A percentile compares a stretch with the other conserved stretches of the same genome.
These are phyloP conservation scores for Quercus tomentella DNA, from an alignment of 331 rosid species.

Conservation along the genomic window DNA sequence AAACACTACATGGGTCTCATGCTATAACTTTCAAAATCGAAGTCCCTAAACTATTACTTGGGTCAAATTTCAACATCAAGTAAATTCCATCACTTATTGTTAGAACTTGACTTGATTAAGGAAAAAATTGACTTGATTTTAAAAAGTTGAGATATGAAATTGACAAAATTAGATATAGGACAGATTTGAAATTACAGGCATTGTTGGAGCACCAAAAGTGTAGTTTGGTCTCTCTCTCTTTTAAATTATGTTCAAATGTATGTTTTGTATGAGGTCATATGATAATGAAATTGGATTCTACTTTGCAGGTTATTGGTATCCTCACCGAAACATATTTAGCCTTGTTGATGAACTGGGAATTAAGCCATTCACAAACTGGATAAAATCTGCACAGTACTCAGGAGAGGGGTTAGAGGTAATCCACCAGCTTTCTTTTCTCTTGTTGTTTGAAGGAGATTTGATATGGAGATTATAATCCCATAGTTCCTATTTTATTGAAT, in stretches of 20 bases:
- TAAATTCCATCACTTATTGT: no score
- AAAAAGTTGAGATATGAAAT: no score
- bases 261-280: not conserved
- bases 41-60: no score
- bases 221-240: no score
- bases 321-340: slow-evolving; percentile 44
- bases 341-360: slow-evolving; percentile 55
- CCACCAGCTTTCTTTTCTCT: not conserved
- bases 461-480: not conserved
- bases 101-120: no score
- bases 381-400: slow-evolving; percentile 52
- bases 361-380: slow-evolving; percentile 55
- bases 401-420: slow-evolving; percentile 55
- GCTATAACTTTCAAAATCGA: no score
- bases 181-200: no score
- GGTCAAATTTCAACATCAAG: no score
- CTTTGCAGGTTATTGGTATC: slow-evolving; percentile 37
- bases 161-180: no score
- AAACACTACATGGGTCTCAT: no score
- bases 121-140: no score
- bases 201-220: no score
- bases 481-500: not conserved
- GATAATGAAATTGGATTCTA: not conserved
- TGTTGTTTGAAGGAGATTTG: not conserved
- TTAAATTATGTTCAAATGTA: not conserved